Evolutionary conservation across 2,329 filamentous ascomycete genomes (phyloP), one percentile per base, ranked within the genome.

Genomic region (Penicillium hesseltinei): DNA sequence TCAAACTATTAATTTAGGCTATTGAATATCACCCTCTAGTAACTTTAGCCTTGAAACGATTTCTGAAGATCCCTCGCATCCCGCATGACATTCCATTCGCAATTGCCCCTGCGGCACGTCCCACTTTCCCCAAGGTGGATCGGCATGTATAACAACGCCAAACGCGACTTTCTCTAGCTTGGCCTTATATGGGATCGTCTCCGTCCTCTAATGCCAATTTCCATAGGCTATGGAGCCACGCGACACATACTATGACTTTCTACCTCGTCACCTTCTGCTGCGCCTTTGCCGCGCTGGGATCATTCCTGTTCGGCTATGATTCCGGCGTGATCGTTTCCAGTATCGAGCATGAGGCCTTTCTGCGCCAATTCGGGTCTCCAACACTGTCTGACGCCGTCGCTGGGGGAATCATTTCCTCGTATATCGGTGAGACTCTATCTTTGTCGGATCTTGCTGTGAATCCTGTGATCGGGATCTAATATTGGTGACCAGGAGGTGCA

Each of bases 271-370:
- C 68, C 17, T 61, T 72, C 33, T 75, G 67, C 57, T 74, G 78
- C 57, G 68, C 72, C 43, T 80, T 80, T 59, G 77, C 77, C 17
- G 75, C 76, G 6, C 70, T 80, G 42, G 79, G 78, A 23, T 79
- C 79, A 38, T 76, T 81, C 54, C 70, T 81, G 15, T 80, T 80
- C 61, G 79, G 79, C 49, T 81, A 81, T 65, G 79, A 81, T 61
- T 69, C 71, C 1, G 73, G 73, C 23, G 70, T 76, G 25, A 75
- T 76, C 51, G 66, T 69, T 21, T 75, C 73, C 0, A 73, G 66
- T 31, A 74, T 75, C 49, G 69, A 69, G 27, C 68, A 75, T 35
- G 55, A 68, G 38, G 68, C 70, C n/a, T 75, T 76, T 46, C 51
- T 66, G 8, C 42, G 54, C 10, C 65, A 61, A 44, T 75, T 77